A percentile compares a stretch with the other conserved stretches of the same genome.
Conservation (phyloP, 73 alveolate genomes). For the Paramecium sexaurelia region DNA sequence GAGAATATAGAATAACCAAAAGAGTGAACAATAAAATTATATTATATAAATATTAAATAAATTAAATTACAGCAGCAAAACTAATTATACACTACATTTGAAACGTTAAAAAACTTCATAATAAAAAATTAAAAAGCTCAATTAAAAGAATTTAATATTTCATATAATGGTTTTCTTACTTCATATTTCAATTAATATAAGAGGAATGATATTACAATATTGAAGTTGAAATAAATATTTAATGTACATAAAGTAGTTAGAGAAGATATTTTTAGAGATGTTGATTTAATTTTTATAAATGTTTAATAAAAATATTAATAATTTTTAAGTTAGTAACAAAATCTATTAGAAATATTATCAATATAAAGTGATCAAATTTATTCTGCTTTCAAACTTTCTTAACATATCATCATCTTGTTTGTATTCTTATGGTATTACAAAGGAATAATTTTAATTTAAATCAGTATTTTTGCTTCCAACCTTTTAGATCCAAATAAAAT, state of each 20-base stretch:
- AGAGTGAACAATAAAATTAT: not conserved
- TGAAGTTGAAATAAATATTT: not conserved
- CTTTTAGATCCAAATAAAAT: slow-evolving; percentile 33
- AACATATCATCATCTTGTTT: slow-evolving; percentile 1
- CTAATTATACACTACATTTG: not conserved
- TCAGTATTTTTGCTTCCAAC: not conserved
- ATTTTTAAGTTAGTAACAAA: too few species aligned
- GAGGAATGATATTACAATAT: not conserved
- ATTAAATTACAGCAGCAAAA: slow-evolving; percentile 3
- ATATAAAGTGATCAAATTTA: slow-evolving; percentile 7
- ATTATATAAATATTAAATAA: not conserved
- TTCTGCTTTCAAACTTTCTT: slow-evolving; percentile 11
- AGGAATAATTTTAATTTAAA: not conserved
- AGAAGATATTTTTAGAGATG: not conserved
- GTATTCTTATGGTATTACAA: not conserved
- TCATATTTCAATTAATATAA: not conserved
- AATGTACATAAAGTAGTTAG: not conserved
- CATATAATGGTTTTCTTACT: not conserved
- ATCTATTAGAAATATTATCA: not conserved
- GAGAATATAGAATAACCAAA: not conserved
- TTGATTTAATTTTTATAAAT: too few species aligned
- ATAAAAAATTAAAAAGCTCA: not conserved
- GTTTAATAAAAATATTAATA: too few species aligned
- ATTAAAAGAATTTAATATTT: not conserved
- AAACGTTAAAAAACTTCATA: not conserved